Conservation (phyloP, 2,329 filamentous ascomycete genomes). For the Fusarium austroafricanum region DNA sequence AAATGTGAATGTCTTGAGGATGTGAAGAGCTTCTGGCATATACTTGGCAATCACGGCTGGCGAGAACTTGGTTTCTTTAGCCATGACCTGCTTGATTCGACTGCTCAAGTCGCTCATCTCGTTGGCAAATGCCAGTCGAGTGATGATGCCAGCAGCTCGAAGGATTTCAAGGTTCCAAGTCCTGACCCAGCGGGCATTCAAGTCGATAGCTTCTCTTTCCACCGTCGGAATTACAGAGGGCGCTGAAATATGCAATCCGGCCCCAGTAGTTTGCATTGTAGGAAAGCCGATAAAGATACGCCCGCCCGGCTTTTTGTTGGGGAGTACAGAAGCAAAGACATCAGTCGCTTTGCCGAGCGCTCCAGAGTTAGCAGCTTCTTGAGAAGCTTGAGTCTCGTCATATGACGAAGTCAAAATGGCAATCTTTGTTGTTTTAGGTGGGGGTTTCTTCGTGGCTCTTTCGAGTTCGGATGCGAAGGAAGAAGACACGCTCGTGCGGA, state of each 20-base stretch:
- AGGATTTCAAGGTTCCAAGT: slow-evolving; percentile 97
- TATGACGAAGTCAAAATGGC: slow-evolving; percentile 93
- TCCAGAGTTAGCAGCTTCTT: slow-evolving; percentile 59
- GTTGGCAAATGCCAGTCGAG: slow-evolving; percentile 85
- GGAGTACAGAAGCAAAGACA: slow-evolving; percentile 90
- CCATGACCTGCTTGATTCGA: slow-evolving; percentile 64
- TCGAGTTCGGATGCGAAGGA: slow-evolving; percentile 88
- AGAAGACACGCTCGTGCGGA: slow-evolving; percentile 78
- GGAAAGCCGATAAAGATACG: slow-evolving; percentile 98
- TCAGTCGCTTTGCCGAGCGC: slow-evolving; percentile 71
- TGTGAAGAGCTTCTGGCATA: slow-evolving; percentile 83
- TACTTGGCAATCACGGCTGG: slow-evolving; percentile 73
- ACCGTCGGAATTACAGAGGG: slow-evolving; percentile 97
- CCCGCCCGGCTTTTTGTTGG: slow-evolving; percentile 82
- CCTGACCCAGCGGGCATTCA: slow-evolving; percentile 94
- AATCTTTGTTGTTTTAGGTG: slow-evolving; percentile 86
- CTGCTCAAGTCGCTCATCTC: slow-evolving; percentile 83
- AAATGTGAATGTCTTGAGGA: slow-evolving; percentile 88
- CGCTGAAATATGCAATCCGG: slow-evolving; percentile 93
- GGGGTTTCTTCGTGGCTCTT: slow-evolving; percentile 95
- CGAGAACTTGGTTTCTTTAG: slow-evolving; percentile 64
- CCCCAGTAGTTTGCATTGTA: slow-evolving; percentile 95
- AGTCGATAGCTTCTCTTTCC: slow-evolving; percentile 94
- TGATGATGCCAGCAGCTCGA: slow-evolving; percentile 88
- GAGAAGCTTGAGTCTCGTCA: slow-evolving; percentile 78